Percentiles rank a stretch among this genome's conserved stretches.
These are phyloP conservation scores for Mallotus repandus DNA, from an alignment of 441 rosid species.

Conservation along the genomic window DNA sequence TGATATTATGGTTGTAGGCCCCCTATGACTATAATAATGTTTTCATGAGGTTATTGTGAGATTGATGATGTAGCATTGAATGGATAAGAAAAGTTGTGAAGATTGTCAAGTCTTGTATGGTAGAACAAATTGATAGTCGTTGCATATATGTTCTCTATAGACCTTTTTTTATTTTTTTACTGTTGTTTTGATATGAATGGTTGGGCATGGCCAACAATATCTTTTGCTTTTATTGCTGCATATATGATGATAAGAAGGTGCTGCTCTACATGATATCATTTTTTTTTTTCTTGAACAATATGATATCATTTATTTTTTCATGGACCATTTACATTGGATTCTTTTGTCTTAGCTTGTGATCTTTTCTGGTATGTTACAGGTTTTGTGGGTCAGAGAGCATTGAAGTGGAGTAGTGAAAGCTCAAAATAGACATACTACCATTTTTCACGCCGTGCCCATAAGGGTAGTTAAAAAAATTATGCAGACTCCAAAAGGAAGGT, in stretches of 20 bases:
- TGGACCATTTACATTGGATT: conserved; percentile 53
- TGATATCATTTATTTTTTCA: conserved; percentile 46
- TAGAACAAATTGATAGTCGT: conserved; percentile 20
- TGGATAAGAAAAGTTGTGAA: conserved; percentile 18
- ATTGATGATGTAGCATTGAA: conserved; percentile 17
- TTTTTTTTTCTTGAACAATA: conserved; percentile 15
- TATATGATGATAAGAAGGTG: conserved; percentile 33
- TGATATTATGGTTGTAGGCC: conserved; percentile 32
- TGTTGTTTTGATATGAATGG: conserved; percentile 22
- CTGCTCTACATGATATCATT: conserved; percentile 42
- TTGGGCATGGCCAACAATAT: conserved; percentile 1
- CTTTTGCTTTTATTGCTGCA: conserved; percentile 38
- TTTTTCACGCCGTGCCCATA: conserved; percentile 28
- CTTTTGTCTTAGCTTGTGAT: conserved; percentile 34
- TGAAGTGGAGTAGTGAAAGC: conserved; percentile 41
- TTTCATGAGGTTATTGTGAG: conserved; percentile 29
- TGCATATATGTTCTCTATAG: not conserved
- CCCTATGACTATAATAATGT: conserved; percentile 33
- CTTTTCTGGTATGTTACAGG: conserved; percentile 41
- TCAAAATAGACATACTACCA: conserved; percentile 26
- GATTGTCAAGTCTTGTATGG: conserved; percentile 21
- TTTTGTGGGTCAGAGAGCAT: conserved; percentile 68
- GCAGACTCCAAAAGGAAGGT: conserved; percentile 92
- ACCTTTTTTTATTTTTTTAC: conserved; percentile 16
- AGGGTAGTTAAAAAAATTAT: conserved; percentile 44